Evolutionary conservation across 768 basidiomycete genomes (phyloP).

Genomic region (Terana coerulea): DNA sequence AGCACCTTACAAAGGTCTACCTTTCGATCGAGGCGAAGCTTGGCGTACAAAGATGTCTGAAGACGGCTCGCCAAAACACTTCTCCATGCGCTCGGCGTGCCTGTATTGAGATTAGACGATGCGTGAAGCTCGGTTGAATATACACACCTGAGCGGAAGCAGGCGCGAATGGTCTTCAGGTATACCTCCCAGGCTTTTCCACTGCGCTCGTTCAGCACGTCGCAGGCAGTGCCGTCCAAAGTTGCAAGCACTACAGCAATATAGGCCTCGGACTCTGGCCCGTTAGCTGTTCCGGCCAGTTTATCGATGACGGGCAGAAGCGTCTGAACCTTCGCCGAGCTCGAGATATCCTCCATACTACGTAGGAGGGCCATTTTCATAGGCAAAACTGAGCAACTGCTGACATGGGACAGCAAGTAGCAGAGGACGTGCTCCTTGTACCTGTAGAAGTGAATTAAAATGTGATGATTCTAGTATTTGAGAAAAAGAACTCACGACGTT

Average conservation of each 20-base stretch:
- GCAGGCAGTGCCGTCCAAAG: conserved; percentile 48
- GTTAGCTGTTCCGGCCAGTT: conserved; percentile 19
- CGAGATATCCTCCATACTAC: conserved; percentile 40
- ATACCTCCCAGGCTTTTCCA: conserved; percentile 48
- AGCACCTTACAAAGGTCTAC: conserved; percentile 52
- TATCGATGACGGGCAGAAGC: conserved; percentile 55
- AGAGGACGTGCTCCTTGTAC: conserved; percentile 67
- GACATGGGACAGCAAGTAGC: conserved; percentile 79
- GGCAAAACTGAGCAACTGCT: conserved; percentile 46
- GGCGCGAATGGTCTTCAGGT: conserved; percentile 38
- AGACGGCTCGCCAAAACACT: conserved; percentile 41
- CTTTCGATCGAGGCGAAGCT: conserved; percentile 50
- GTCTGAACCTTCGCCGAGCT: conserved; percentile 49
- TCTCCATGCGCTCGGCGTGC: conserved; percentile 34
- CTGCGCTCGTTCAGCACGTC: conserved; percentile 41
- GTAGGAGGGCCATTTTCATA: conserved; percentile 54
- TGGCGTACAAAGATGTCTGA: conserved; percentile 51
- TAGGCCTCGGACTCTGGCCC: conserved; percentile 35
- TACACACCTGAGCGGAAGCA: conserved; percentile 46
- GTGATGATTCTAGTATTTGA: background rate
- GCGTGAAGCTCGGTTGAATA: background rate
- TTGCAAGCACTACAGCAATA: conserved; percentile 34
- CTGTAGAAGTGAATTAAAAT: conserved; percentile 32
- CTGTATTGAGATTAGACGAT: conserved; percentile 28
- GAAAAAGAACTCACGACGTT: conserved; percentile 39